Evolutionary conservation across 2,329 filamentous ascomycete genomes (phyloP), one percentile per base, ranked within the genome.

Genomic region (Trichoderma afroharzianum): DNA sequence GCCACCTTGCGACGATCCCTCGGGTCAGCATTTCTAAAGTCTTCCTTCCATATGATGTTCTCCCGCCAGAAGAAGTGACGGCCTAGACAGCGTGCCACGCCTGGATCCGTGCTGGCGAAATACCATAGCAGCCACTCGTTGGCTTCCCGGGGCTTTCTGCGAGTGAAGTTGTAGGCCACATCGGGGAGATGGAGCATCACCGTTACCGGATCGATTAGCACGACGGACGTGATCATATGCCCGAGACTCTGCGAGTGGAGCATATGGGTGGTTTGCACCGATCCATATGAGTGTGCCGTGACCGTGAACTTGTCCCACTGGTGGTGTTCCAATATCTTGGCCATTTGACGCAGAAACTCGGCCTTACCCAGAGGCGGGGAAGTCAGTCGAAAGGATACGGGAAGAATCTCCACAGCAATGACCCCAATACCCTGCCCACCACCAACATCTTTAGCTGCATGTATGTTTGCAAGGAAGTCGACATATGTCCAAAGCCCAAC

Each of bases 41-140:
- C 89, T 62, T 92, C 88, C 74, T 88, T 89, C 91, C 91, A 93
- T 8, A 92, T 80, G 50, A 92, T 88, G 74, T 91, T 92, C 74
- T 93, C 86, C 30, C 84, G 84, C 92, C 91, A 93, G 80, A 92
- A 92, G 80, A 93, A 93, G 75, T 90, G 86, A 3, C 91, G 82
- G 0, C 86, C 87, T 1, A 93, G 82, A 11, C 88, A 89, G 70
- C 91, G 86, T 11, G 91, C 87, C 2, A 92, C 88, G 2, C 89
- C 89, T 32, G 89, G 88, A 74, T 93, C 91, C 68, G 86, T 90
- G 58, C 86, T 88, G 6, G 89, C 91, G 77, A 92, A 93, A 75
- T 91, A 93, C 84, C 88, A 91, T 15, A 93, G 81, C 77, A 91
- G 87, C 82, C 88, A 90, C 79, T 93, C 90, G 73, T 91, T 92